Percentiles rank a stretch among this genome's conserved stretches.
phyloP scores from a whole-genome alignment of 306 rosid genomes.

The Lithocarpus polystachyus region DNA sequence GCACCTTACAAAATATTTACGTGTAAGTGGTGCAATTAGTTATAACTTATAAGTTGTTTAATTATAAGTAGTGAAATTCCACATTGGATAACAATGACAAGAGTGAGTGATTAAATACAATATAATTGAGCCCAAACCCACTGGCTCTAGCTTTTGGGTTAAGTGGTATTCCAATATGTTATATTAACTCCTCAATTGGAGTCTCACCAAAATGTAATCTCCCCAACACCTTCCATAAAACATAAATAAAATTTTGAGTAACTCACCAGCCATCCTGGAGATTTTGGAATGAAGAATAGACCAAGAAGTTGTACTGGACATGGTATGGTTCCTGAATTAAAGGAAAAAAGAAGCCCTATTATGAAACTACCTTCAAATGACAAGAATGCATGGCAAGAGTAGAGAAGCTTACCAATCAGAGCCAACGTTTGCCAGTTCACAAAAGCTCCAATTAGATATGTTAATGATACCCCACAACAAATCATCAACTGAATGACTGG shows the following conservation, averaged over 20 bases:
- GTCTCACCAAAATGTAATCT: too few species aligned
- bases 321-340: constrained; percentile 50
- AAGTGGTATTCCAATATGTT: too few species aligned
- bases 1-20: too few species aligned
- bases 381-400: constrained; percentile 5
- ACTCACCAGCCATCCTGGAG: constrained; percentile 95
- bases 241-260: background rate
- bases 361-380: background rate
- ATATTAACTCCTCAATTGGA: too few species aligned
- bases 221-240: background rate
- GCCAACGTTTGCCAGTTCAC: constrained; percentile 59
- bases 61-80: too few species aligned
- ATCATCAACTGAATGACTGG: constrained; percentile 59
- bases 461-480: constrained; percentile 55
- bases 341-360: constrained; percentile 10
- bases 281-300: too few species aligned
- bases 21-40: too few species aligned
- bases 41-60: too few species aligned
- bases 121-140: too few species aligned
- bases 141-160: too few species aligned
- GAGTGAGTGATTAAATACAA: too few species aligned
- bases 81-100: too few species aligned
- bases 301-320: constrained; percentile 62
- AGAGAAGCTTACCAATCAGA: constrained; percentile 39
- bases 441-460: constrained; percentile 62